Evolutionary conservation across 2,329 filamentous ascomycete species (phyloP).

Genomic region (Coniochaeta sp.): DNA sequence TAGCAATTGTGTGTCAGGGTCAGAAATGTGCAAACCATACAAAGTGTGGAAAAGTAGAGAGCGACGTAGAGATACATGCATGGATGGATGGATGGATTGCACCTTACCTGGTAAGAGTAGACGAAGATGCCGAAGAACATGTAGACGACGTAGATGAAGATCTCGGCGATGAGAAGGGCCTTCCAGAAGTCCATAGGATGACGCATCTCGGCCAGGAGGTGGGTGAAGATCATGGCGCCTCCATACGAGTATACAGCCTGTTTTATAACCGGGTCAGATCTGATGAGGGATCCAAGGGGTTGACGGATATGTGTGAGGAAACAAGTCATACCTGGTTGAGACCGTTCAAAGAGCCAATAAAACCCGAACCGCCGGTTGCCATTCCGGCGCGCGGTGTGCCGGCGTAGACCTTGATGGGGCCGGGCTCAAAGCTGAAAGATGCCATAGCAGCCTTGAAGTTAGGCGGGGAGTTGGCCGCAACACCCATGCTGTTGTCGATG

Average conservation of each 20-base stretch:
- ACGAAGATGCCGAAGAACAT: constrained; percentile 34
- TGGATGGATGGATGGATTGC: too few species aligned
- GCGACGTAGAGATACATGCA: too few species aligned
- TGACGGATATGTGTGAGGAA: not conserved
- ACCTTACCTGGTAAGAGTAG: constrained; percentile 34
- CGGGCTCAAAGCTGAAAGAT: constrained; percentile 19
- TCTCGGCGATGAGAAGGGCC: constrained; percentile 31
- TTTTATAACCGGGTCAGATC: too few species aligned
- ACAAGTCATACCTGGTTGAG: constrained; percentile 15
- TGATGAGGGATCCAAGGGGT: too few species aligned
- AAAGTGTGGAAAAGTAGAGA: not conserved
- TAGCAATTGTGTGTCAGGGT: not conserved
- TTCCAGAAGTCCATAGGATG: constrained; percentile 36
- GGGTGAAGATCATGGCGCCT: constrained; percentile 50
- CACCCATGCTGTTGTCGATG: constrained; percentile 36
- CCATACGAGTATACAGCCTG: constrained; percentile 51
- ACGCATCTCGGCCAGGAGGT: constrained; percentile 47
- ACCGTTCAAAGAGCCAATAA: constrained; percentile 40
- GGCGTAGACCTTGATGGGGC: constrained; percentile 17
- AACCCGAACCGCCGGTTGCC: constrained; percentile 20
- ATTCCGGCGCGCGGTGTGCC: constrained; percentile 22
- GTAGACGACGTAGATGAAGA: constrained; percentile 34
- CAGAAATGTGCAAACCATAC: constrained; percentile 12
- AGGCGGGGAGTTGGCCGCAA: constrained; percentile 39
- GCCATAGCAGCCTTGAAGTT: constrained; percentile 31